Base-by-base conservation (phyloP, 208 protist genomes). In the Leishmania mexicana region DNA sequence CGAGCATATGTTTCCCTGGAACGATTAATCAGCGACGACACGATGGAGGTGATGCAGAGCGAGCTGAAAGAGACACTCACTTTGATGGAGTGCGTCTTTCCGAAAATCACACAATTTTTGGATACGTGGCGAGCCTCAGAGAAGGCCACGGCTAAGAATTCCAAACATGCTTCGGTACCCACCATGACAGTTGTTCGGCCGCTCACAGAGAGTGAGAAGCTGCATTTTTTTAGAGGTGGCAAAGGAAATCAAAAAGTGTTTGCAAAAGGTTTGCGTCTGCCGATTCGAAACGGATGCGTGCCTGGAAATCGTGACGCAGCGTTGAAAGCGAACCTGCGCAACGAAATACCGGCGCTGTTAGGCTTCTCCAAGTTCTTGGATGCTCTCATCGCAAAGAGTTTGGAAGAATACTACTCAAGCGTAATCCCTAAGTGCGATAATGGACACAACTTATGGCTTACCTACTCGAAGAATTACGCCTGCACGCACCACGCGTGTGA, bases 321-420 rank as follows among this genome's bases (percentile, higher is more conserved):
- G 40, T 40, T 87, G 45, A 70, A 87, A 73, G 78, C 67, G 35
- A 87, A 80, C 80, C 81, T 89, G 31, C 84, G 85, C 38, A 85
- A 96, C 75, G 94, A 97, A 81, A 86, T 95, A 85, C 94, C 94
- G 49, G 78, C 78, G 45, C 72, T 97, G 35, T 49, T 95, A 17
- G 49, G 64, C 8, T 11, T 91, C n/a, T 89, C 91, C 35, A 82
- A 75, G 21, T 83, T 88, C 67, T n/a, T 93, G 54, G 93, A 97
- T 83, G 68, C 74, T 17, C 8, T 89, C 11, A 78, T 96, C 78
- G 79, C 79, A 6, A 88, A 87, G 60, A 24, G 76, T 38, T 64
- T 81, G 42, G 90, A 94, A 58, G 10, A 78, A 21, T 95, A 92
- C 62, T 95, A 94, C 71, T 87, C 80, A 17, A 76, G 72, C 40